A percentile compares a stretch with the other conserved stretches of the same genome.
phyloP scores from a whole-genome alignment of 2,329 filamentous ascomycete genomes.

The Orbilia quercus region DNA sequence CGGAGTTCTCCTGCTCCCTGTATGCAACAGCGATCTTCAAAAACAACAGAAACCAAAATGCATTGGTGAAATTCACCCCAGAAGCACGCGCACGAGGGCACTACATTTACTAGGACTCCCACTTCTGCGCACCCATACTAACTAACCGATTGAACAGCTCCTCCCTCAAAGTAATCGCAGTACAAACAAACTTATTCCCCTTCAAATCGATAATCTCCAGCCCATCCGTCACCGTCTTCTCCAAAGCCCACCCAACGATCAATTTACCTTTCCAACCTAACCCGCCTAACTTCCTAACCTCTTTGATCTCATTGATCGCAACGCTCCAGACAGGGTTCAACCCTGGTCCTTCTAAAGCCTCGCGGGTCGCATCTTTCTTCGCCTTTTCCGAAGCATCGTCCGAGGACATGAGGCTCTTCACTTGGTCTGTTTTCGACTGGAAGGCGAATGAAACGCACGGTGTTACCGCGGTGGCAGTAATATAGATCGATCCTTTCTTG shows the following conservation, averaged over 20 bases:
- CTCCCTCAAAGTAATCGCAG: conserved; percentile 77
- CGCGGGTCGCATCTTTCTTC: conserved; percentile 65
- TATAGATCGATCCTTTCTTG: conserved; percentile 77
- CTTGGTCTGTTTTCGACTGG: conserved; percentile 66
- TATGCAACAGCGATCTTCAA: no score
- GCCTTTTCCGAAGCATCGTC: conserved; percentile 66
- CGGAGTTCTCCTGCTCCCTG: no score
- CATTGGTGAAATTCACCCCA: no score
- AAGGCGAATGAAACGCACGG: conserved; percentile 73
- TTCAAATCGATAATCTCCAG: conserved; percentile 69
- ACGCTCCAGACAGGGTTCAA: conserved; percentile 73
- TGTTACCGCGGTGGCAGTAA: conserved; percentile 74
- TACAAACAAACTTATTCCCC: conserved; percentile 69
- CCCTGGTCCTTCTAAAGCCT: conserved; percentile 26
- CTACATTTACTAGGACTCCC: conserved; percentile 78
- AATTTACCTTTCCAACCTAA: conserved; percentile 87
- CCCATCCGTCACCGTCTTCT: conserved; percentile 79
- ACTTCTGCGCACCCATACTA: conserved; percentile 82
- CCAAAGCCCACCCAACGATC: conserved; percentile 81
- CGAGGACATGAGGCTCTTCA: conserved; percentile 60
- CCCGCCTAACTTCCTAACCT: conserved; percentile 82
- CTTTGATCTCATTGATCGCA: conserved; percentile 75
- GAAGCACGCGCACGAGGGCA: no score
- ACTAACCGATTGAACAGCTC: conserved; percentile 83
- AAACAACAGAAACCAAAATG: no score